phyloP scores from a whole-genome alignment of 2,329 filamentous ascomycete species.

The Penicillium nordicum region DNA sequence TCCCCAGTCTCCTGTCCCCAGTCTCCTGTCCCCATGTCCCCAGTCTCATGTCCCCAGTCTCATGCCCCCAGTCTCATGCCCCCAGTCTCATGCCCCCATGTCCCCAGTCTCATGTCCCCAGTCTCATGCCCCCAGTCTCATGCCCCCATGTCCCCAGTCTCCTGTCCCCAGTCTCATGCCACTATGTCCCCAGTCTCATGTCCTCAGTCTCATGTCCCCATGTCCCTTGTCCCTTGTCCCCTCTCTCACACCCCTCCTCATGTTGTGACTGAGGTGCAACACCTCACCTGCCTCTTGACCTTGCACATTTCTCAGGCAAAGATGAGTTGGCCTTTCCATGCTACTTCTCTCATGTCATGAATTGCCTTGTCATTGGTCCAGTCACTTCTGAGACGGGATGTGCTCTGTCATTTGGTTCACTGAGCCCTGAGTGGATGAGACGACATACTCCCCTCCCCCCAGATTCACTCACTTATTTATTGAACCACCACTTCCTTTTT shows the following conservation, averaged over 20 bases:
- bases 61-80: neutral
- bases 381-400: neutral
- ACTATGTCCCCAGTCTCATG: neutral
- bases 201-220: no score
- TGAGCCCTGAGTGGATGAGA: neutral
- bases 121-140: no score
- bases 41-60: no score
- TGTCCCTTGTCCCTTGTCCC: neutral
- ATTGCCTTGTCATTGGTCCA: neutral
- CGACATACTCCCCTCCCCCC: neutral
- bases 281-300: neutral
- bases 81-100: neutral
- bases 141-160: no score
- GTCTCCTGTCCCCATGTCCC: no score
- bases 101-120: neutral
- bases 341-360: neutral
- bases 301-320: neutral
- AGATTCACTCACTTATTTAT: neutral
- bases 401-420: neutral
- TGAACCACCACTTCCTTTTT: neutral
- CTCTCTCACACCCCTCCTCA: neutral
- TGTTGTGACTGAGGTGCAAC: neutral
- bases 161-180: no score
- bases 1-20: neutral
- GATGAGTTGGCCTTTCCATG: neutral